Conservation (phyloP, 768 basidiomycete species). For the Melanogaster broomeanus region DNA sequence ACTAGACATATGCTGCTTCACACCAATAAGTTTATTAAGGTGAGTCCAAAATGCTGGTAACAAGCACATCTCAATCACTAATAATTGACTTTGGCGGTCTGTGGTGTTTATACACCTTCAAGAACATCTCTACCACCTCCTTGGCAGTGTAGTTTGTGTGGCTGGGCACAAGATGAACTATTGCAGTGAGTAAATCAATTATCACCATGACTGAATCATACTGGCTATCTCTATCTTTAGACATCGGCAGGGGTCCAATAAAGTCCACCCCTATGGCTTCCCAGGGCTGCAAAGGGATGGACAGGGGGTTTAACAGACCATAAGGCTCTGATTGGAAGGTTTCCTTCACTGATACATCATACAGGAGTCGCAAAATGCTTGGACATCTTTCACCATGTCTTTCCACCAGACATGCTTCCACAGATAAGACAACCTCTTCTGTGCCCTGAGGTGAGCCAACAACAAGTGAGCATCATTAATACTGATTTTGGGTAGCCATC, state of each 20-base stretch:
- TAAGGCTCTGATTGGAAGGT: constrained; percentile 25
- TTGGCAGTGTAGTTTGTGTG: constrained; percentile 29
- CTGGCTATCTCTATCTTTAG: background rate
- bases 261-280: constrained; percentile 43
- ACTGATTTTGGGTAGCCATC: constrained; percentile 31
- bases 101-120: constrained; percentile 37
- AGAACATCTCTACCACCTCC: constrained; percentile 40
- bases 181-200: constrained; percentile 8
- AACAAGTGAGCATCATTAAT: constrained; percentile 40
- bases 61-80: constrained; percentile 42
- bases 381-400: constrained; percentile 30
- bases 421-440: constrained; percentile 35
- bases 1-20: constrained; percentile 37
- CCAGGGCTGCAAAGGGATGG: constrained; percentile 34
- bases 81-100: constrained; percentile 41
- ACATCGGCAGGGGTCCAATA: constrained; percentile 34
- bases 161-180: constrained; percentile 24
- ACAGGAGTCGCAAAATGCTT: constrained; percentile 24
- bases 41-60: constrained; percentile 47
- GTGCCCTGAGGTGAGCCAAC: constrained; percentile 37
- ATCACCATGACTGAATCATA: constrained; percentile 32
- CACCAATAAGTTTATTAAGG: constrained; percentile 31
- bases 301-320: constrained; percentile 28
- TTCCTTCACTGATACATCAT: constrained; percentile 19
- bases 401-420: constrained; percentile 42